Percentiles rank a stretch among this genome's conserved stretches.
Conservation (phyloP, 352 stramenopile genomes). For the Phytophthora pseudosyringae region DNA sequence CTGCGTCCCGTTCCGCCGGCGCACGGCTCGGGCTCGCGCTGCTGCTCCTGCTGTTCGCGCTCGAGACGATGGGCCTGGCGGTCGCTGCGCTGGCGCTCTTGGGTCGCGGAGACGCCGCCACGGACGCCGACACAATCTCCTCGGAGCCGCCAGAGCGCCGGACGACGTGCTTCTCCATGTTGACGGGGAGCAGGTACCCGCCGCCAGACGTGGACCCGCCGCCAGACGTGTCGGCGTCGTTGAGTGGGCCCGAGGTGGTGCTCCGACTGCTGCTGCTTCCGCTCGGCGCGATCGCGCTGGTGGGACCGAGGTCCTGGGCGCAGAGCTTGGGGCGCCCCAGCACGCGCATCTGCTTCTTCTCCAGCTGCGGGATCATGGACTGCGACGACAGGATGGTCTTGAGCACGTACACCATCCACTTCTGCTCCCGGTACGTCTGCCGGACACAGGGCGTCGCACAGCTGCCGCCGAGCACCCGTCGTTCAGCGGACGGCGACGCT, state of each 20-base stretch:
- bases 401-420: slow-evolving; percentile 75
- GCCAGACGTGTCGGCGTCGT: slow-evolving; percentile 4
- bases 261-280: slow-evolving; percentile 28
- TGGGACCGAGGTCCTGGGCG: slow-evolving; percentile 41
- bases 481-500: not conserved
- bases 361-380: slow-evolving; percentile 65
- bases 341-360: slow-evolving; percentile 71
- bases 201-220: slow-evolving; percentile 14
- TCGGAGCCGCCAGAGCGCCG: slow-evolving; percentile 18
- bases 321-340: slow-evolving; percentile 62
- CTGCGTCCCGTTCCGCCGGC: slow-evolving; percentile 6
- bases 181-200: slow-evolving; percentile 57
- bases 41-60: slow-evolving; percentile 2
- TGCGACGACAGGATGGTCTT: slow-evolving; percentile 73
- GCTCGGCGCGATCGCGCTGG: not conserved
- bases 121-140: slow-evolving; percentile 32
- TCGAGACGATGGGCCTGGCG: slow-evolving; percentile 14
- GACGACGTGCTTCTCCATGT: slow-evolving; percentile 62
- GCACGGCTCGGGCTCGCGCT: slow-evolving; percentile 1
- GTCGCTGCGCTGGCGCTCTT: slow-evolving; percentile 12
- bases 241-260: slow-evolving; percentile 10
- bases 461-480: slow-evolving; percentile 2
- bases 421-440: slow-evolving; percentile 64
- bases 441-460: slow-evolving; percentile 41
- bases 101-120: slow-evolving; percentile 14